Conservation (phyloP, 495 filamentous ascomycete genomes). For the Pyrenula massariospora region DNA sequence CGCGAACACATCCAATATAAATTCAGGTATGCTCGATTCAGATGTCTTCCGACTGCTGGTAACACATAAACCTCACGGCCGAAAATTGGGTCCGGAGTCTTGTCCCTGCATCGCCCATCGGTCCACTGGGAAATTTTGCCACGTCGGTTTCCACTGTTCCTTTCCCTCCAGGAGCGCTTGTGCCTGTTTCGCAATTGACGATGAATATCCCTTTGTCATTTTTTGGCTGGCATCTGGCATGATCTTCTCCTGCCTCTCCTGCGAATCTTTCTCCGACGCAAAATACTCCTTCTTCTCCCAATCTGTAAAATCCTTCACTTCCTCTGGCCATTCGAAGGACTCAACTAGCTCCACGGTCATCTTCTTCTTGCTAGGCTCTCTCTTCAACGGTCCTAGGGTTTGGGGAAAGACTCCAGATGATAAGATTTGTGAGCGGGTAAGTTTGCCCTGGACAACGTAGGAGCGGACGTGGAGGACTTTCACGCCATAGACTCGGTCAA, state of each 20-base stretch:
- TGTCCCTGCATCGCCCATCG: background rate
- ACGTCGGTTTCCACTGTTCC: constrained; percentile 30
- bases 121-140: constrained; percentile 14
- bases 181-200: constrained; percentile 38
- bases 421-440: constrained; percentile 20
- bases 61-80: background rate
- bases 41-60: no score
- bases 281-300: constrained; percentile 31
- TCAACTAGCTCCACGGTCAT: constrained; percentile 80
- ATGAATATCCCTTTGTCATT: constrained; percentile 1
- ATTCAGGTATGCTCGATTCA: no score
- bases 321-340: constrained; percentile 76
- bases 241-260: constrained; percentile 8
- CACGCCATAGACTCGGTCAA: constrained; percentile 63
- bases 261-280: constrained; percentile 14
- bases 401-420: background rate
- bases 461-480: constrained; percentile 58
- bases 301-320: constrained; percentile 41
- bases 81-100: background rate
- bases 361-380: constrained; percentile 63
- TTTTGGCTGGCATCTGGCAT: constrained; percentile 17
- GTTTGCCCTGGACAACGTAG: constrained; percentile 59
- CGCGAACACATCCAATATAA: no score
- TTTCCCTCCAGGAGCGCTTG: constrained; percentile 38
- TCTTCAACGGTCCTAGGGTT: constrained; percentile 26